Percentiles rank a stretch among this genome's conserved stretches.
Evolutionary conservation across 2,329 filamentous ascomycete genomes (phyloP).

Genomic region (Endoconidiophora laricicola): DNA sequence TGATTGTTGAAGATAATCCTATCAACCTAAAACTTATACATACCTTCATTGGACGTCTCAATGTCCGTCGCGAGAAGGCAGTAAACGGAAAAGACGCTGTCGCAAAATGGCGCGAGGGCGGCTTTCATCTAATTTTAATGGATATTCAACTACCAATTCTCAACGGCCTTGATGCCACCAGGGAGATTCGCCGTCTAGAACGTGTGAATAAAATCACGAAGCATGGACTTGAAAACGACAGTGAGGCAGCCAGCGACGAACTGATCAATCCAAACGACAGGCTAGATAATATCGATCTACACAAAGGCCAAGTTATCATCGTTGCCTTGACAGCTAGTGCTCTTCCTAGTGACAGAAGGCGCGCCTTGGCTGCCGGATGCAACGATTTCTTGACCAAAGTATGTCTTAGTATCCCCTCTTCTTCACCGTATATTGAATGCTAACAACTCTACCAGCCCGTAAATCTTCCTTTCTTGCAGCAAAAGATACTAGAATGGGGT

Average conservation of each 20-base stretch:
- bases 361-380: slow-evolving; percentile 85
- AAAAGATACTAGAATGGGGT: slow-evolving; percentile 98
- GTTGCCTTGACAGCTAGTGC: slow-evolving; percentile 90
- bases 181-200: slow-evolving; percentile 82
- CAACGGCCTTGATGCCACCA: slow-evolving; percentile 86
- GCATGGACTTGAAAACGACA: not conserved
- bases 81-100: slow-evolving; percentile 91
- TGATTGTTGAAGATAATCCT: slow-evolving; percentile 97
- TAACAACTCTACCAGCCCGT: slow-evolving; percentile 47
- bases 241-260: not conserved
- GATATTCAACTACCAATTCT: slow-evolving; percentile 96
- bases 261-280: slow-evolving; percentile 46
- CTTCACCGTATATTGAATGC: not conserved
- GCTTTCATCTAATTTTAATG: slow-evolving; percentile 94
- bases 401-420: slow-evolving; percentile 17
- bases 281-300: slow-evolving; percentile 50
- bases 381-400: slow-evolving; percentile 98
- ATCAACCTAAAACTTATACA: slow-evolving; percentile 91
- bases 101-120: slow-evolving; percentile 78
- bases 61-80: slow-evolving; percentile 93
- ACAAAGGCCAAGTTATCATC: slow-evolving; percentile 96
- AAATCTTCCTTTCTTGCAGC: slow-evolving; percentile 91
- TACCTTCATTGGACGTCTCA: slow-evolving; percentile 87
- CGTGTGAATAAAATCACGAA: slow-evolving; percentile 66
- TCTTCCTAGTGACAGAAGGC: slow-evolving; percentile 85